Base-by-base conservation (phyloP, 192 early-diverging fungal species). In the Coemansia sp. region DNA sequence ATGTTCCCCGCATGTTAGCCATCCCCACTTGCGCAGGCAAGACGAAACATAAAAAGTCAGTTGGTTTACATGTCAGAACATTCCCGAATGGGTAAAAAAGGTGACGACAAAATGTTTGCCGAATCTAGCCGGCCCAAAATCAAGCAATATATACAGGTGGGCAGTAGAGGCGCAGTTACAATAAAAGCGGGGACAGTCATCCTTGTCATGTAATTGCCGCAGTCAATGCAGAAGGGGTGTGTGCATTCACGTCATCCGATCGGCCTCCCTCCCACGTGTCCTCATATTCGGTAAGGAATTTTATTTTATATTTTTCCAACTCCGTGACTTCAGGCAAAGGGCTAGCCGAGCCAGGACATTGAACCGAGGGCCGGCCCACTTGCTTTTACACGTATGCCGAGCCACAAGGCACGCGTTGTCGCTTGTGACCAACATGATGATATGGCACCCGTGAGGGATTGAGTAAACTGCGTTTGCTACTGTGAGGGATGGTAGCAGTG, bases 91-190 rank as follows among this genome's bases (percentile, higher is more conserved):
- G 6, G n/a, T 15, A 15, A 53, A 56, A 13, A 53, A 31, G 46
- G 50, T 51, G 50, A 24, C 22, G 50, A 51, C 50, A 22, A 51
- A 9, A 27, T 34, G 29, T 17, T 58, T 58, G 55, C 55, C 55
- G 55, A 58, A 15, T 17, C 15, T 58, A 34, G 55, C 17, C 55
- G 55, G 55, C 27, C 13, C 13, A 58, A 58, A 34, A 17, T 17
- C 15, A 13, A 13, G 51, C 10, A 15, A 29, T 31, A 32, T 32
- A 34, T 58, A 51, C 50, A 27, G 50, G 50, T 20, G 31, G 7
- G 34, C 55, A 58, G 31, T 58, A 58, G 55, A 31, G 55, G 27
- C 55, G 55, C 53, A 55, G 53, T 55, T 31, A 15, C 24, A 55
- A 55, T 32, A 56, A 56, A 58, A 36, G 15, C 32, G 31, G 22